Conservation (phyloP, 2,329 filamentous ascomycete species). For the Cercospora sp. region DNA sequence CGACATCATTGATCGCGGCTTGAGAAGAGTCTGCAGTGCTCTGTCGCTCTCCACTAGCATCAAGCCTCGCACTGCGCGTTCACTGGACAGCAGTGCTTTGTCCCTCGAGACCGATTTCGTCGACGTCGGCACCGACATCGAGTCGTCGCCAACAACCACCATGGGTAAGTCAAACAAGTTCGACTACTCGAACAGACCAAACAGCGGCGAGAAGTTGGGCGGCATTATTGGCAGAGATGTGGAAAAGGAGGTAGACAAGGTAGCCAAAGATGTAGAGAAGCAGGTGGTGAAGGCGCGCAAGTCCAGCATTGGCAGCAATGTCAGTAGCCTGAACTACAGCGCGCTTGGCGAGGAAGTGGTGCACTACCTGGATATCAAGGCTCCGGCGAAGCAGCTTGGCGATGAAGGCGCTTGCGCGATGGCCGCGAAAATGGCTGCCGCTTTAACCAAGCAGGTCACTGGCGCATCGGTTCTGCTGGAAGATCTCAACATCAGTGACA, state of each 20-base stretch:
- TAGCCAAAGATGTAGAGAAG: constrained; percentile 35
- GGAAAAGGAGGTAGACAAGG: constrained; percentile 39
- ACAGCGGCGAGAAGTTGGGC: constrained; percentile 49
- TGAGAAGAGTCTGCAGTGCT: constrained; percentile 17
- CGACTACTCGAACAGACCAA: constrained; percentile 48
- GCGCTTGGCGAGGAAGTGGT: constrained; percentile 19
- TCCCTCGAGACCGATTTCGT: background rate
- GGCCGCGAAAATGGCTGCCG: constrained; percentile 46
- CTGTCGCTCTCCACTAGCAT: constrained; percentile 8
- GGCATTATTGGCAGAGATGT: constrained; percentile 49
- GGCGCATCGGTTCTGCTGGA: constrained; percentile 43
- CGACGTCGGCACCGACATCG: background rate
- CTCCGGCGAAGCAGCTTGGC: constrained; percentile 48
- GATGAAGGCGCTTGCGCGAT: constrained; percentile 49
- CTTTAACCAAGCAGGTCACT: constrained; percentile 40
- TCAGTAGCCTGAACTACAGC: constrained; percentile 16
- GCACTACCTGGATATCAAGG: constrained; percentile 47
- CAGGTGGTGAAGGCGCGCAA: constrained; percentile 33
- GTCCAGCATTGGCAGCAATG: constrained; percentile 32
- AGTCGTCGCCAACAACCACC: constrained; percentile 3
- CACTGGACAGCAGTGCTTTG: constrained; percentile 9
- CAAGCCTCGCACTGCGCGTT: constrained; percentile 10
- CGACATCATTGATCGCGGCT: constrained; percentile 15
- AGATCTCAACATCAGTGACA: constrained; percentile 50
- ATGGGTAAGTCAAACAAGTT: constrained; percentile 42